A percentile compares a stretch with the other conserved stretches of the same genome.
phyloP scores from a whole-genome alignment of 208 protist genomes.

The Acanthamoeba lenticulata region DNA sequence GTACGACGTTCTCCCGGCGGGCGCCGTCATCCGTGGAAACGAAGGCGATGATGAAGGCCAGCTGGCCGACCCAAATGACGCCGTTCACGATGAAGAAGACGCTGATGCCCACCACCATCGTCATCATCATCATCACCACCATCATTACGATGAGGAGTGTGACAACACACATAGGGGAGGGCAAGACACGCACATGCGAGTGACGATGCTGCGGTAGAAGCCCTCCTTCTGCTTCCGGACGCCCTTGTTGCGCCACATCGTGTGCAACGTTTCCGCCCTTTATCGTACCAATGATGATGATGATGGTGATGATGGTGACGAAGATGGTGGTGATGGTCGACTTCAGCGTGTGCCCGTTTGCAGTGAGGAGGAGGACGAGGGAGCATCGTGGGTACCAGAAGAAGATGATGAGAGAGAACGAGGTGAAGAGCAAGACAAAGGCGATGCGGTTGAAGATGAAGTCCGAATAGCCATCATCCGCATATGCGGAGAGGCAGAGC shows the following conservation, averaged over 20 bases:
- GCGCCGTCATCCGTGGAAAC: background rate
- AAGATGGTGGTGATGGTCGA: background rate
- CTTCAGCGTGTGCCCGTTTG: background rate
- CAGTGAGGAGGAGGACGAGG: background rate
- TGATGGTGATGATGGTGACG: background rate
- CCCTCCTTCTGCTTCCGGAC: background rate
- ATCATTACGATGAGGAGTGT: background rate
- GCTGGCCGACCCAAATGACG: background rate
- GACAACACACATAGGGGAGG: background rate
- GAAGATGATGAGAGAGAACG: constrained; percentile 41
- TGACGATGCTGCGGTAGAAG: background rate
- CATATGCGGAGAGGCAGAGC: background rate
- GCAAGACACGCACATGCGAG: background rate
- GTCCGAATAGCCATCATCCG: constrained; percentile 17
- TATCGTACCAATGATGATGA: background rate
- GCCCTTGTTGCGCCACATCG: background rate
- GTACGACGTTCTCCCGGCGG: background rate
- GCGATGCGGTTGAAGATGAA: constrained; percentile 19
- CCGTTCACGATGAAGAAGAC: constrained; percentile 15
- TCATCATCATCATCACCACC: background rate
- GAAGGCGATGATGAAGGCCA: constrained; percentile 43
- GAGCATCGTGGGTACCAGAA: constrained; percentile 23
- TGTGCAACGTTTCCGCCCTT: constrained; percentile 35
- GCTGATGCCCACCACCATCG: background rate
- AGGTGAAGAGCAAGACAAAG: background rate